Percentiles rank a stretch among this genome's conserved stretches.
phyloP scores from a whole-genome alignment of 371 early-diverging fungal species.

The Actinomucor elegans region DNA sequence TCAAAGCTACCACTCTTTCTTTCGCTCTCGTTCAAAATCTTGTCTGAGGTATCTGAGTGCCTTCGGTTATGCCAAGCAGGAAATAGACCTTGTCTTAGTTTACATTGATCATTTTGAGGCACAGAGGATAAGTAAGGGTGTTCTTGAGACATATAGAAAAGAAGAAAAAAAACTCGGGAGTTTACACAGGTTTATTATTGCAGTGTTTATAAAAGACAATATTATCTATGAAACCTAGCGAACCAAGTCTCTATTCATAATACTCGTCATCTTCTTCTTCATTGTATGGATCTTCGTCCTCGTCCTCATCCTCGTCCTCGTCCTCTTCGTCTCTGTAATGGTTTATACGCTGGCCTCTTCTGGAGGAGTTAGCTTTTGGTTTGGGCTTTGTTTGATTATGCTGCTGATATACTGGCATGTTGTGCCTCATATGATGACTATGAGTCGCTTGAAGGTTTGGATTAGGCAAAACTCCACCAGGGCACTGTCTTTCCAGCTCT shows the following conservation, averaged over 20 bases:
- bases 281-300: not conserved
- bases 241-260: not conserved
- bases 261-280: not conserved
- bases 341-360: not conserved
- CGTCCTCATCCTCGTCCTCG: not conserved
- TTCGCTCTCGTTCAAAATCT: not conserved
- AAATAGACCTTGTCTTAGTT: not conserved
- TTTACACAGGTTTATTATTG: too few relatives aligned
- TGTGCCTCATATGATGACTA: not conserved
- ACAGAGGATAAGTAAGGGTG: slow-evolving; percentile 3
- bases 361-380: too few relatives aligned
- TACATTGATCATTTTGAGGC: not conserved
- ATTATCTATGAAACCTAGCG: too few relatives aligned
- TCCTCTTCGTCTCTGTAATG: too few relatives aligned
- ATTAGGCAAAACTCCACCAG: slow-evolving; percentile 11
- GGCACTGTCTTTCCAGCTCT: slow-evolving; percentile 10
- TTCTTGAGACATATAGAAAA: not conserved
- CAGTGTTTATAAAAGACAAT: too few relatives aligned
- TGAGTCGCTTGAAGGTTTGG: too few relatives aligned
- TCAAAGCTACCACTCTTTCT: slow-evolving; percentile 7
- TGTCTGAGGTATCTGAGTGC: not conserved
- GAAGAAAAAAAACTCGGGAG: not conserved
- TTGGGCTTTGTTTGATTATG: too few relatives aligned
- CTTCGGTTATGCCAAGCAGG: slow-evolving; percentile 6
- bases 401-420: not conserved